A percentile compares a stretch with the other conserved stretches of the same genome.
Conservation (phyloP, 2,329 filamentous ascomycete genomes). For the Apiospora hydei region DNA sequence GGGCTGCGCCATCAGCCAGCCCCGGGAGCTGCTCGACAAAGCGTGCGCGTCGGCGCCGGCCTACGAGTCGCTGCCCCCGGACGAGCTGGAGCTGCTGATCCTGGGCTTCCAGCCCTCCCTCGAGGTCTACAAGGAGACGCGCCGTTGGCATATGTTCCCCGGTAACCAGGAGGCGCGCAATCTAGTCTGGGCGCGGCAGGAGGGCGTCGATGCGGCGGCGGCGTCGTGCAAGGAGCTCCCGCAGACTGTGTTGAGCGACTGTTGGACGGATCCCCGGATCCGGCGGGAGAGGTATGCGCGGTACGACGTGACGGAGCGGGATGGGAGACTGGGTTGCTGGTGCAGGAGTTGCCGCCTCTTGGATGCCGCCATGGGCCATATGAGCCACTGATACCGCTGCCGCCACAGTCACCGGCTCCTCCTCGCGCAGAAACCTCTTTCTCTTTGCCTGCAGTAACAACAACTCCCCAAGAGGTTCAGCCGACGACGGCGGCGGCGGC, state of each 20-base stretch:
- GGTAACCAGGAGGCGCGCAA: neutral
- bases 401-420: too few relatives aligned
- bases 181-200: neutral
- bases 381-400: neutral
- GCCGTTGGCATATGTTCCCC: neutral
- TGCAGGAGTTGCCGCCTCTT: neutral
- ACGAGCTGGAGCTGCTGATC: conserved; percentile 3
- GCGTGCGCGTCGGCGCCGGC: neutral
- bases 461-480: too few relatives aligned
- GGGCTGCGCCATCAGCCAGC: neutral
- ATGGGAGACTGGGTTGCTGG: neutral
- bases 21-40: neutral
- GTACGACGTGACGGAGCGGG: neutral
- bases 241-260: neutral
- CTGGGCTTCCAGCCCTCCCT: neutral
- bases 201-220: neutral
- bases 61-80: neutral
- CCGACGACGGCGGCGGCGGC: too few relatives aligned
- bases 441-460: too few relatives aligned
- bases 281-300: neutral
- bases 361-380: neutral
- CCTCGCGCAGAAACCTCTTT: too few relatives aligned
- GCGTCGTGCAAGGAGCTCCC: neutral
- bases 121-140: neutral
- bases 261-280: neutral